Percentiles rank a stretch among this genome's conserved stretches.
Conservation (phyloP, 257 asterid genomes). For the Datura wrightii region DNA sequence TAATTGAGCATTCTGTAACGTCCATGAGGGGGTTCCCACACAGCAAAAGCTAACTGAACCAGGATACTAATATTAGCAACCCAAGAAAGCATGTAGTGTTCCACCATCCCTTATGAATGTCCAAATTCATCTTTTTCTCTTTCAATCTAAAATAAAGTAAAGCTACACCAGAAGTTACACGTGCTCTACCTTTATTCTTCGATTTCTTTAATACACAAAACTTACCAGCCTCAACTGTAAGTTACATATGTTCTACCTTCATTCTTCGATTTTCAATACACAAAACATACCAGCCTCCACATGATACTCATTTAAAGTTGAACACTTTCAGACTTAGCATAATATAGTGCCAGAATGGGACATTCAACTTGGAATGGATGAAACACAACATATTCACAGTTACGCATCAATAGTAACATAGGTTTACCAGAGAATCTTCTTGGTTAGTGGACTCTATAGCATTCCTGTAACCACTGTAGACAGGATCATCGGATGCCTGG, state of each 20-base stretch:
- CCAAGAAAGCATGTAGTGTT: background rate
- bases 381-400: background rate
- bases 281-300: background rate
- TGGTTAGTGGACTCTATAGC: constrained; percentile 90
- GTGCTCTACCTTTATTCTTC: background rate
- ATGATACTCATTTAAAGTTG: constrained; percentile 13
- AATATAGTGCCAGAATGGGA: background rate
- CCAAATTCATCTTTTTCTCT: constrained; percentile 1
- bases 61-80: background rate
- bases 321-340: constrained; percentile 11
- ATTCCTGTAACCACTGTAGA: constrained; percentile 86
- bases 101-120: background rate
- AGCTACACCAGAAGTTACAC: background rate
- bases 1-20: constrained; percentile 87
- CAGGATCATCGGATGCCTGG: constrained; percentile 91
- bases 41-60: constrained; percentile 75
- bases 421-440: constrained; percentile 82
- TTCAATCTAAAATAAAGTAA: constrained; percentile 7
- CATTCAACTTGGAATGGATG: constrained; percentile 2
- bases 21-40: constrained; percentile 99
- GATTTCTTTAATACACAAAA: constrained; percentile 6
- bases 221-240: constrained; percentile 13
- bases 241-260: background rate
- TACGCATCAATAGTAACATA: constrained; percentile 1
- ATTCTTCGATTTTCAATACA: background rate